phyloP scores from a whole-genome alignment of 176 grass and related monocot genomes.

The Musa beccarii region DNA sequence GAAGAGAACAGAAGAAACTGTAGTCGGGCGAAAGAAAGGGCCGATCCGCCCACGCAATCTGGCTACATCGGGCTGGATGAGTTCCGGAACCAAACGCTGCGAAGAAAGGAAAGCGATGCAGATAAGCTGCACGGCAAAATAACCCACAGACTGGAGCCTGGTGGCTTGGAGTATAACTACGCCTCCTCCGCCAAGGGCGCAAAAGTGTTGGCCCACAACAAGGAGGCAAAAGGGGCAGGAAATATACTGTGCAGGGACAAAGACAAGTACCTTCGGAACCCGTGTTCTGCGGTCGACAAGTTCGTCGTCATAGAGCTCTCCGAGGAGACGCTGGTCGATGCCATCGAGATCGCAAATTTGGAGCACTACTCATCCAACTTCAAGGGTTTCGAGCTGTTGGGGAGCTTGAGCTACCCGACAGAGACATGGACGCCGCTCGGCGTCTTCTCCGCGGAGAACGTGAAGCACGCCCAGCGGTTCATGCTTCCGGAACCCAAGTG shows the following conservation, averaged over 20 bases:
- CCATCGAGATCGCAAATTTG: slow-evolving; percentile 67
- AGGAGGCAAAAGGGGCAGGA: slow-evolving; percentile 73
- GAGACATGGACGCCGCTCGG: slow-evolving; percentile 61
- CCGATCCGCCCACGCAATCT: neutral
- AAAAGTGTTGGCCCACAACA: slow-evolving; percentile 75
- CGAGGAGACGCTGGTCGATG: slow-evolving; percentile 81
- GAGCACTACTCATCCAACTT: slow-evolving; percentile 97
- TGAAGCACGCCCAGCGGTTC: slow-evolving; percentile 75
- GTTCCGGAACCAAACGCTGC: slow-evolving; percentile 37
- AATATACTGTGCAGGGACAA: slow-evolving; percentile 64
- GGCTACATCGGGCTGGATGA: slow-evolving; percentile 37
- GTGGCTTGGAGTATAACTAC: slow-evolving; percentile 72
- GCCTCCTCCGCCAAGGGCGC: slow-evolving; percentile 69
- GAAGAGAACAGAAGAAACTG: neutral
- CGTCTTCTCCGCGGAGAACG: slow-evolving; percentile 53
- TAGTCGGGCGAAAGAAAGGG: neutral
- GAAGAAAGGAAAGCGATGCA: slow-evolving; percentile 28
- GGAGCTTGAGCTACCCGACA: slow-evolving; percentile 62
- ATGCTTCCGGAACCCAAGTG: slow-evolving; percentile 50
- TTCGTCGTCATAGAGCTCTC: slow-evolving; percentile 68
- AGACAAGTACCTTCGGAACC: slow-evolving; percentile 83
- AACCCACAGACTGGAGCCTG: slow-evolving; percentile 60
- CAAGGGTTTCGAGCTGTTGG: slow-evolving; percentile 45
- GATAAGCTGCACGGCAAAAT: slow-evolving; percentile 13
- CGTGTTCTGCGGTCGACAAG: slow-evolving; percentile 65